Conservation (phyloP, 768 basidiomycete genomes). For the Exidia glandulosa region DNA sequence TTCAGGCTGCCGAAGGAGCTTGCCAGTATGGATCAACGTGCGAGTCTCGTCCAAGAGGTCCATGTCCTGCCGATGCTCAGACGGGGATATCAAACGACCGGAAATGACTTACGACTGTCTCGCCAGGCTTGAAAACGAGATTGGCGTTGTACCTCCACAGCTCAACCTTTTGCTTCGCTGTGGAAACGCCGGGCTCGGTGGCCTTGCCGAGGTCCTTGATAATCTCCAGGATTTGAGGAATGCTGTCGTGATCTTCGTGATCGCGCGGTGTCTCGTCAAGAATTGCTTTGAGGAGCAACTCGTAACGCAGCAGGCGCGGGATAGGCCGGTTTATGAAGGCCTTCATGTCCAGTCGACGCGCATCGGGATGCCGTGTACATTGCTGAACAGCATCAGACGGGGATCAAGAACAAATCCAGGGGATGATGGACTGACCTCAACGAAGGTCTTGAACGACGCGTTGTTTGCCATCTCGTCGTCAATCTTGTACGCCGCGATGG, state of each 20-base stretch:
- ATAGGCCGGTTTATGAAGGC: slow-evolving; percentile 89
- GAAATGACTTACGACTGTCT: slow-evolving; percentile 40
- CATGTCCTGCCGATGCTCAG: slow-evolving; percentile 59
- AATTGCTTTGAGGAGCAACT: slow-evolving; percentile 71
- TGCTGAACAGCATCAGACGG: slow-evolving; percentile 4
- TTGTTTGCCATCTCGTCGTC: slow-evolving; percentile 84
- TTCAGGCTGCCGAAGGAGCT: slow-evolving; percentile 77
- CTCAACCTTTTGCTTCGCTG: slow-evolving; percentile 81
- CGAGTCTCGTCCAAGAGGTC: slow-evolving; percentile 78
- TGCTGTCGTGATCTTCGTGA: slow-evolving; percentile 72
- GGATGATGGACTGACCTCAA: slow-evolving; percentile 41
- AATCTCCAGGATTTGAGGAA: slow-evolving; percentile 78
- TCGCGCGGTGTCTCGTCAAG: slow-evolving; percentile 59
- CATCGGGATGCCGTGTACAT: slow-evolving; percentile 55
- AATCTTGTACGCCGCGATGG: slow-evolving; percentile 78
- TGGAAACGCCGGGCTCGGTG: slow-evolving; percentile 75
- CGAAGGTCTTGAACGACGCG: slow-evolving; percentile 65
- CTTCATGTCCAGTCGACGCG: slow-evolving; percentile 83
- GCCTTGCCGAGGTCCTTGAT: slow-evolving; percentile 81
- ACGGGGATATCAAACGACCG: not conserved
- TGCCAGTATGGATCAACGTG: slow-evolving; percentile 74
- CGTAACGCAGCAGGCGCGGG: slow-evolving; percentile 80
- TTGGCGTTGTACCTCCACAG: slow-evolving; percentile 78
- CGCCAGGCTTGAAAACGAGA: slow-evolving; percentile 69
- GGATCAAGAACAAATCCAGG: not conserved